Evolutionary conservation across 257 asterid species (phyloP).

Genomic region (Haberlea rhodopensis): DNA sequence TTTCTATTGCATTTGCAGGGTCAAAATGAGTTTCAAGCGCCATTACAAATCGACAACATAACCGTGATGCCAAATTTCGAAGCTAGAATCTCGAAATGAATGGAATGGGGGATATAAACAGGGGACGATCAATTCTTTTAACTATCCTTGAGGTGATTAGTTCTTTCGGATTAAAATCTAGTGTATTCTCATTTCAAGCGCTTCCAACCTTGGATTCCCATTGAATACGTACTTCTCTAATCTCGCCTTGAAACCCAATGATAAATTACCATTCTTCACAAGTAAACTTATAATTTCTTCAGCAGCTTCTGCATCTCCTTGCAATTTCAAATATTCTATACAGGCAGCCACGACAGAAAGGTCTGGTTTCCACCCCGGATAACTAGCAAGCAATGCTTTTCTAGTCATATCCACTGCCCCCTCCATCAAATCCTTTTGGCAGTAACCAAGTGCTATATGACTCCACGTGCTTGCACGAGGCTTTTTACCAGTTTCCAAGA

Average conservation of each 20-base stretch:
- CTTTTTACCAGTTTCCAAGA: slow-evolving; percentile 28
- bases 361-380: slow-evolving; percentile 29
- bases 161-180: background rate
- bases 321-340: slow-evolving; percentile 36
- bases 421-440: slow-evolving; percentile 33
- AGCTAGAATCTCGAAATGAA: too few relatives aligned
- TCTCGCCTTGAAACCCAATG: slow-evolving; percentile 30
- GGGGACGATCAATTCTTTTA: too few relatives aligned
- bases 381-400: slow-evolving; percentile 23
- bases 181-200: background rate
- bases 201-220: slow-evolving; percentile 15
- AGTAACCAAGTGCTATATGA: slow-evolving; percentile 41
- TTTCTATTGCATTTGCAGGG: too few relatives aligned
- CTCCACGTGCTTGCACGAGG: slow-evolving; percentile 42
- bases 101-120: too few relatives aligned
- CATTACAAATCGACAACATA: too few relatives aligned
- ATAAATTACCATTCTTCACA: slow-evolving; percentile 29
- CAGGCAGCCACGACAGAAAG: slow-evolving; percentile 36
- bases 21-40: too few relatives aligned
- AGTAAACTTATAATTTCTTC: slow-evolving; percentile 33
- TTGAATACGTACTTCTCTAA: slow-evolving; percentile 20
- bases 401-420: slow-evolving; percentile 40
- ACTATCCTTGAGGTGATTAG: too few relatives aligned
- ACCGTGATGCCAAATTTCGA: too few relatives aligned
- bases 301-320: slow-evolving; percentile 34